These are phyloP conservation scores for Melanogaster broomeanus DNA, from an alignment of 768 basidiomycete genomes.

Conservation along the genomic window DNA sequence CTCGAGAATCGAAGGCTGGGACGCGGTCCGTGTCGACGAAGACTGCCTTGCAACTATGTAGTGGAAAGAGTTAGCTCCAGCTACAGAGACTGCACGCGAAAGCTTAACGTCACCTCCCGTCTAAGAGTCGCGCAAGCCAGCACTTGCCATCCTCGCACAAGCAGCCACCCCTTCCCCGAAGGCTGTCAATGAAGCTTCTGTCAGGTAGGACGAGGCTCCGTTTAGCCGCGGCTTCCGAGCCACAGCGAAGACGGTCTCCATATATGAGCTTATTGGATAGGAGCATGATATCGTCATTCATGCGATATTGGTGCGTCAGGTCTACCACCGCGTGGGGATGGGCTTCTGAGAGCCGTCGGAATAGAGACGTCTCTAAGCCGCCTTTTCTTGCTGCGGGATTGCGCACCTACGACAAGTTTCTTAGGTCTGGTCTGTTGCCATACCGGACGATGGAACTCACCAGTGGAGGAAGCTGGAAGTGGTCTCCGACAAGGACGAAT, in stretches of 20 bases:
- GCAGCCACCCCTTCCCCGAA: slow-evolving; percentile 41
- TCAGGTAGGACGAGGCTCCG: slow-evolving; percentile 57
- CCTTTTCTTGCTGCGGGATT: slow-evolving; percentile 77
- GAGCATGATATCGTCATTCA: slow-evolving; percentile 96
- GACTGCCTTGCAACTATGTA: slow-evolving; percentile 82
- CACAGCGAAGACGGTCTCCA: slow-evolving; percentile 72
- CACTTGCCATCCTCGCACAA: slow-evolving; percentile 45
- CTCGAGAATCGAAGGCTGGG: slow-evolving; percentile 76
- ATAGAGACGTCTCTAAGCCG: slow-evolving; percentile 88
- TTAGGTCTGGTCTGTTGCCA: background rate
- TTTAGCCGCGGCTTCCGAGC: slow-evolving; percentile 68
- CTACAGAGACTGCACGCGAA: background rate
- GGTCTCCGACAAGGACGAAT: slow-evolving; percentile 96
- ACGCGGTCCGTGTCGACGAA: slow-evolving; percentile 92
- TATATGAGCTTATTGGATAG: slow-evolving; percentile 90
- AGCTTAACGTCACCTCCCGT: slow-evolving; percentile 54
- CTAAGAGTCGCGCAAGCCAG: slow-evolving; percentile 70
- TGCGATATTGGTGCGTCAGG: slow-evolving; percentile 87
- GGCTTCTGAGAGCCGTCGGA: slow-evolving; percentile 83
- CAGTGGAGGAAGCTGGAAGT: slow-evolving; percentile 94
- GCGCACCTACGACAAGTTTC: slow-evolving; percentile 59
- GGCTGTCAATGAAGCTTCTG: slow-evolving; percentile 38
- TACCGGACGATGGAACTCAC: slow-evolving; percentile 42
- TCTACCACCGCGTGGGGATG: slow-evolving; percentile 87
- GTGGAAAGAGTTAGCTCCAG: background rate